phyloP scores from a whole-genome alignment of 139 green algal species.

The Closterium sp. region DNA sequence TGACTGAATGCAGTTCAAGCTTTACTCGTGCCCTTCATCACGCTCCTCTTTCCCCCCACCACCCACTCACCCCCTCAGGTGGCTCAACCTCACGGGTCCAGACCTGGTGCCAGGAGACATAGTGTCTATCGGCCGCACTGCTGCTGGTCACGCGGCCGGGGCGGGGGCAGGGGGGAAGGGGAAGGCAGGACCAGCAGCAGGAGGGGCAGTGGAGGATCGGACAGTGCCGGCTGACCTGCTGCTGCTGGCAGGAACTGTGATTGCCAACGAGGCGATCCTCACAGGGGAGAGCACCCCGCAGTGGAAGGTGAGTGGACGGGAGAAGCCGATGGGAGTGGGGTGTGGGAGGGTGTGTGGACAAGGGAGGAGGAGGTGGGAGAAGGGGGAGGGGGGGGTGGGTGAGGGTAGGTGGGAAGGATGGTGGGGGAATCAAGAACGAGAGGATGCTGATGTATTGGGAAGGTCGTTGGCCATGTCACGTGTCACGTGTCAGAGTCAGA shows the following conservation, averaged over 20 bases:
- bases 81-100: constrained; percentile 52
- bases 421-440: not conserved
- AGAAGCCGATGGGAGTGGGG: not conserved
- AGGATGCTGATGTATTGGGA: not conserved
- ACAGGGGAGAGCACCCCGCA: constrained; percentile 73
- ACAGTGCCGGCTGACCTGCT: constrained; percentile 84
- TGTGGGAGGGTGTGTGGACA: not conserved
- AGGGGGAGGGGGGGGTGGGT: not conserved
- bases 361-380: not conserved
- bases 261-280: constrained; percentile 94
- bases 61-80: constrained; percentile 47
- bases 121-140: constrained; percentile 80
- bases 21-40: too few species aligned
- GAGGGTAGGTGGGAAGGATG: not conserved
- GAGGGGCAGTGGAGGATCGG: constrained; percentile 30
- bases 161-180: not conserved
- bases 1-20: too few species aligned
- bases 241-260: constrained; percentile 84
- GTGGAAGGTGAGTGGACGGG: constrained; percentile 53
- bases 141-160: constrained; percentile 4
- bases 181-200: not conserved
- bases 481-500: too few species aligned
- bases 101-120: constrained; percentile 90
- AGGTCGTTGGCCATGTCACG: too few species aligned
- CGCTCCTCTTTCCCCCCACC: not conserved